phyloP scores from a whole-genome alignment of 2,329 filamentous ascomycete species.

The Alternaria consortialis region DNA sequence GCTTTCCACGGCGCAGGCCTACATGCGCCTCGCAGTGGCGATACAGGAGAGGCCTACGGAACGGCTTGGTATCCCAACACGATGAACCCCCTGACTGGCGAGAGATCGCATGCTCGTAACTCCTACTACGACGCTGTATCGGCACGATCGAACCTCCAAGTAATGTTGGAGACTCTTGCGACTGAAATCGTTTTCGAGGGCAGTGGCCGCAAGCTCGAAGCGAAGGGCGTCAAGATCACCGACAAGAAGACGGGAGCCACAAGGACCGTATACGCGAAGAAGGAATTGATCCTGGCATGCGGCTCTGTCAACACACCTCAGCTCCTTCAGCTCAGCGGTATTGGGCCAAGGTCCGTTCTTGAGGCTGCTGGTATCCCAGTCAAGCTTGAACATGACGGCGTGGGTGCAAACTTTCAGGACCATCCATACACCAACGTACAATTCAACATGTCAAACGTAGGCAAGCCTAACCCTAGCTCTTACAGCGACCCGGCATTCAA shows the following conservation, averaged over 20 bases:
- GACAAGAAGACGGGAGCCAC: slow-evolving; percentile 24
- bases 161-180: slow-evolving; percentile 31
- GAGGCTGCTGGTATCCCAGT: slow-evolving; percentile 38
- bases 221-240: slow-evolving; percentile 39
- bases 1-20: slow-evolving; percentile 35
- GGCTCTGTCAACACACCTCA: too few relatives aligned
- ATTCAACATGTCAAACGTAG: too few relatives aligned
- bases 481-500: slow-evolving; percentile 40
- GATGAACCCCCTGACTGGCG: slow-evolving; percentile 43
- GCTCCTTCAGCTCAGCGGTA: slow-evolving; percentile 51
- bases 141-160: slow-evolving; percentile 42
- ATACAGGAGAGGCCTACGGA: slow-evolving; percentile 42
- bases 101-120: slow-evolving; percentile 43
- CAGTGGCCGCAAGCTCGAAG: slow-evolving; percentile 28
- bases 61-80: slow-evolving; percentile 50
- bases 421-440: slow-evolving; percentile 44
- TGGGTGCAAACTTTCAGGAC: slow-evolving; percentile 48
- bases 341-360: slow-evolving; percentile 40
- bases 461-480: too few relatives aligned
- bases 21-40: slow-evolving; percentile 29
- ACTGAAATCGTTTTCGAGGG: slow-evolving; percentile 37
- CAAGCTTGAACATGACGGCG: slow-evolving; percentile 39
- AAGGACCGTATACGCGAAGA: slow-evolving; percentile 36
- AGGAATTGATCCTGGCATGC: slow-evolving; percentile 69
- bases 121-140: slow-evolving; percentile 42